phyloP scores from a whole-genome alignment of 2,329 filamentous ascomycete species.

The Exophiala viscosa region DNA sequence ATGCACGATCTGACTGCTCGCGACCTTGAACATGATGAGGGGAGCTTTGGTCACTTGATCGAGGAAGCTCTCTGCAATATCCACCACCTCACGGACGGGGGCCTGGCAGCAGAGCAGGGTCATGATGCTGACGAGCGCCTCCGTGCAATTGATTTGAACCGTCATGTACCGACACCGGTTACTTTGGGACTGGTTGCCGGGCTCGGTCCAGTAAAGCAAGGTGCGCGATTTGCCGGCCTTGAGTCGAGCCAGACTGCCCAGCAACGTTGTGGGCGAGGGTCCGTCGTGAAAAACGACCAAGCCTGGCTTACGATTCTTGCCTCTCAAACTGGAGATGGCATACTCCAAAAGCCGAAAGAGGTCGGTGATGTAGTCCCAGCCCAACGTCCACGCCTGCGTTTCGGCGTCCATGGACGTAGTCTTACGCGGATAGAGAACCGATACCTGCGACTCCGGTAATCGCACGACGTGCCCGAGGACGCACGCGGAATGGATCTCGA shows the following conservation, averaged over 20 bases:
- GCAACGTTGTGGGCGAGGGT: conserved; percentile 1
- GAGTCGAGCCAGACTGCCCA: conserved; percentile 6
- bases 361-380: conserved; percentile 10
- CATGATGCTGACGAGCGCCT: conserved; percentile 8
- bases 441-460: conserved; percentile 3
- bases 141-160: conserved; percentile 6
- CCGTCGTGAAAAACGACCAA: conserved; percentile 1
- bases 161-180: conserved; percentile 10
- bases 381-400: conserved; percentile 3
- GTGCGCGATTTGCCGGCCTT: conserved; percentile 1
- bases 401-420: conserved; percentile 1
- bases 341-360: conserved; percentile 7
- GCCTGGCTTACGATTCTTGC: conserved; percentile 2
- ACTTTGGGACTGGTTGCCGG: not conserved
- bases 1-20: conserved; percentile 10
- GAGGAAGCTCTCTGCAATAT: conserved; percentile 4
- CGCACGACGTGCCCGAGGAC: conserved; percentile 6
- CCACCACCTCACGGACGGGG: conserved; percentile 2
- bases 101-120: conserved; percentile 5
- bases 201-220: not conserved
- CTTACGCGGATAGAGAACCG: conserved; percentile 2
- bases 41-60: conserved; percentile 8
- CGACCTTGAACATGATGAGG: conserved; percentile 11
- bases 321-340: conserved; percentile 3
- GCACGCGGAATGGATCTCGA: conserved; percentile 3